phyloP scores from a whole-genome alignment of 2,329 filamentous ascomycete species.

The Emergomyces africanus region DNA sequence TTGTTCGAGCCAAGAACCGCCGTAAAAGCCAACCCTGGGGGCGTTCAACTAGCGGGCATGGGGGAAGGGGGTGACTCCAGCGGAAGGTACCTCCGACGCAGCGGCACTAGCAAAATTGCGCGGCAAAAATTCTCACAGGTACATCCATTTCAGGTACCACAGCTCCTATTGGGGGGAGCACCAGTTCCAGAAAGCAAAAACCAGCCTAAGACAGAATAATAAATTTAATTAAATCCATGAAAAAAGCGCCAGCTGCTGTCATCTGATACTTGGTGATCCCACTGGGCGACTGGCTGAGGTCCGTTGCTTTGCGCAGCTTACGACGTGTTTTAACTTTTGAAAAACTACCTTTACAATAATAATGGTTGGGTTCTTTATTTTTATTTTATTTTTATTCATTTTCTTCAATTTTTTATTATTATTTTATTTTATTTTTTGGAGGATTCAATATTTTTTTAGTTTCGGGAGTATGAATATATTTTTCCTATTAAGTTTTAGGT shows the following conservation, averaged over 20 bases:
- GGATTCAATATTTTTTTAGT: too few species aligned
- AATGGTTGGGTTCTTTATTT: too few species aligned
- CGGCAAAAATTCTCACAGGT: neutral
- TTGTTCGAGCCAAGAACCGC: neutral
- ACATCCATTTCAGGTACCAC: neutral
- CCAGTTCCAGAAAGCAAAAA: neutral
- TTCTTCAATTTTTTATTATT: too few species aligned
- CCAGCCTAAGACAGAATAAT: neutral
- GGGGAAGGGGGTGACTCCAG: neutral
- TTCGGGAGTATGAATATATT: too few species aligned
- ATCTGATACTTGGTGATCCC: conserved; percentile 1
- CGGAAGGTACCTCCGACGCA: neutral
- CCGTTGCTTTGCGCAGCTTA: too few species aligned
- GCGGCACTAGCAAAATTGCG: neutral
- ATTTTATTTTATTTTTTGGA: too few species aligned
- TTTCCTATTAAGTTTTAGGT: neutral
- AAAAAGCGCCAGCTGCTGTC: neutral
- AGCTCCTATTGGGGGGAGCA: neutral
- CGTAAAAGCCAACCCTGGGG: too few species aligned
- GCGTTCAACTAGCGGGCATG: neutral
- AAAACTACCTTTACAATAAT: too few species aligned
- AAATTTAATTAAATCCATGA: neutral
- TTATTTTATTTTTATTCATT: too few species aligned
- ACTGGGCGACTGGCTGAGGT: too few species aligned
- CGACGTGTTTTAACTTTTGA: too few species aligned